Evolutionary conservation across 1,139 yeast species (phyloP).

Genomic region (Schwanniomyces etchellsii): DNA sequence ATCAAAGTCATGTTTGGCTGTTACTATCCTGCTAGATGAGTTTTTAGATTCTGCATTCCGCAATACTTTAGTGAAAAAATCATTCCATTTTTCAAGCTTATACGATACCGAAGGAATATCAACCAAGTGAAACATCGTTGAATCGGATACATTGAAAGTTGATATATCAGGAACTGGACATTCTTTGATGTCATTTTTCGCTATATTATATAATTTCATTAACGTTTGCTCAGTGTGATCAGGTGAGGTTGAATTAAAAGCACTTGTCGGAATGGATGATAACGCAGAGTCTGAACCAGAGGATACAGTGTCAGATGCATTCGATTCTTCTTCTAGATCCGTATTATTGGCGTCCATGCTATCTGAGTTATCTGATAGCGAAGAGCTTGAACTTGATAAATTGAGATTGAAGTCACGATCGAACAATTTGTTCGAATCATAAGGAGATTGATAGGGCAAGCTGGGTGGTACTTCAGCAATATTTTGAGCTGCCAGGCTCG

Average conservation of each 20-base stretch:
- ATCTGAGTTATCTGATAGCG: not conserved
- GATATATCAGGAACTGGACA: constrained; percentile 22
- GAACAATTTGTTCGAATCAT: not conserved
- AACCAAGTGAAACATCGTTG: constrained; percentile 1
- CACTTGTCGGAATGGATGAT: not conserved
- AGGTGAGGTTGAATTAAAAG: not conserved
- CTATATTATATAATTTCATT: constrained; percentile 26
- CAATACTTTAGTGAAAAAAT: constrained; percentile 18
- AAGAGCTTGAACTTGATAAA: not conserved
- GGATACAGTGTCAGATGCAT: not conserved
- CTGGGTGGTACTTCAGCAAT: not conserved
- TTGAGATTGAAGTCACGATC: not conserved
- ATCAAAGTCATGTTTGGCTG: constrained; percentile 24
- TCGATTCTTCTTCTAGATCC: too few species aligned
- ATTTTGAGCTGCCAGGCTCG: constrained; percentile 12
- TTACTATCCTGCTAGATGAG: constrained; percentile 8
- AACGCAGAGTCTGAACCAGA: not conserved
- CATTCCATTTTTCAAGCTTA: constrained; percentile 19
- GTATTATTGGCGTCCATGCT: not conserved
- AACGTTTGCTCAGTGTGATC: constrained; percentile 11
- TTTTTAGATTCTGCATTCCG: constrained; percentile 5
- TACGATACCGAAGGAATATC: constrained; percentile 15
- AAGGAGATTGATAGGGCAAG: not conserved
- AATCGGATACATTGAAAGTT: not conserved
- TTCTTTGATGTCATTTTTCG: constrained; percentile 28